Percentiles rank a stretch among this genome's conserved stretches.
Conservation (phyloP, 2,329 filamentous ascomycete species). For the Beauveria caledonica region DNA sequence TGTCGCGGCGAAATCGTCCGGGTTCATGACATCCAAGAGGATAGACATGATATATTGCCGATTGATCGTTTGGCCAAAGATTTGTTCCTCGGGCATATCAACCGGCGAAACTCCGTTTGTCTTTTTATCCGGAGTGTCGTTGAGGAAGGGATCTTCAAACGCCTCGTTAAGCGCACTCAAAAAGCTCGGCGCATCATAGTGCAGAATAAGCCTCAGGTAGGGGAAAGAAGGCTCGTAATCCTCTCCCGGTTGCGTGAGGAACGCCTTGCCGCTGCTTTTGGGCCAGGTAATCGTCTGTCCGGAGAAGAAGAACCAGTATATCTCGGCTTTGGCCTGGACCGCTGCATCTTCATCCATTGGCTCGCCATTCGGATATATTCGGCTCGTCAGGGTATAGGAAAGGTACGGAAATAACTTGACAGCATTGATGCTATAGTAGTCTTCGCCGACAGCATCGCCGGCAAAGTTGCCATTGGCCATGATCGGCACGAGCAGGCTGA, state of each 20-base stretch:
- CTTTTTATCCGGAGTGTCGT: constrained; percentile 61
- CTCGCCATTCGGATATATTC: constrained; percentile 83
- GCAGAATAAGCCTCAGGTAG: constrained; percentile 74
- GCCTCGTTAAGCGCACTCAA: constrained; percentile 94
- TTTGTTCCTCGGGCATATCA: constrained; percentile 55
- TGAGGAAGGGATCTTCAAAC: constrained; percentile 90
- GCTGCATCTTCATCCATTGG: constrained; percentile 65
- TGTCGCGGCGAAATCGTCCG: constrained; percentile 62
- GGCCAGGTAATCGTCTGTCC: constrained; percentile 73
- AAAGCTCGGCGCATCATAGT: constrained; percentile 85
- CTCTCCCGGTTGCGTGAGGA: constrained; percentile 50
- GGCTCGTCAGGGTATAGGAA: constrained; percentile 81
- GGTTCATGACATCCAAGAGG: constrained; percentile 81
- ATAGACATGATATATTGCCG: constrained; percentile 91
- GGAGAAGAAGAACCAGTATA: constrained; percentile 92
- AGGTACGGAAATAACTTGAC: constrained; percentile 93
- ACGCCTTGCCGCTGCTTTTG: constrained; percentile 49
- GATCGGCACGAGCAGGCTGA: constrained; percentile 57
- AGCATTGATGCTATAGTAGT: constrained; percentile 60
- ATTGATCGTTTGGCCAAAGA: constrained; percentile 66
- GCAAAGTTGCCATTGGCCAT: constrained; percentile 47
- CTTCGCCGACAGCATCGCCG: constrained; percentile 48
- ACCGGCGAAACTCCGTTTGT: constrained; percentile 42
- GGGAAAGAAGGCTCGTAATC: constrained; percentile 69
- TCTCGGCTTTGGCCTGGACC: constrained; percentile 68